Evolutionary conservation across 2,329 filamentous ascomycete species (phyloP).

Genomic region (Microdochium nivale): DNA sequence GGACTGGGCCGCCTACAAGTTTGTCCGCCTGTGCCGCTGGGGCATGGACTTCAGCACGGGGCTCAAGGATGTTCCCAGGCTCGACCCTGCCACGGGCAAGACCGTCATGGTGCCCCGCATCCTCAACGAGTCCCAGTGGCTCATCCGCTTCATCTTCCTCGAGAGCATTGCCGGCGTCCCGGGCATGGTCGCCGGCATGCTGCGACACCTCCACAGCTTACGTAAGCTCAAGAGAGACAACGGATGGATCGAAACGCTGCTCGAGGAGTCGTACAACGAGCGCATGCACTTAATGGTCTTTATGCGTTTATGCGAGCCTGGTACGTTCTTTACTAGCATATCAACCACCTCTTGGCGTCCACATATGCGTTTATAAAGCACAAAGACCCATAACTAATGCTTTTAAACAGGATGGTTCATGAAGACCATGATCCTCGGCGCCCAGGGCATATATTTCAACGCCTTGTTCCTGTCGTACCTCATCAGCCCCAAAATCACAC

Average conservation of each 20-base stretch:
- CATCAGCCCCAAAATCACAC: conserved; percentile 75
- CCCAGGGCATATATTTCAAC: conserved; percentile 97
- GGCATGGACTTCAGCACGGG: conserved; percentile 77
- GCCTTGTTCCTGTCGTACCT: conserved; percentile 84
- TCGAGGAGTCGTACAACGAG: conserved; percentile 89
- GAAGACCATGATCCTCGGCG: conserved; percentile 82
- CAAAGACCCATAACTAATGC: conserved; percentile 3
- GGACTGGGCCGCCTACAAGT: conserved; percentile 70
- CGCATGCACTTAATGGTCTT: conserved; percentile 91
- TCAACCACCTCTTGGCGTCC: background rate
- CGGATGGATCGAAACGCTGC: conserved; percentile 88
- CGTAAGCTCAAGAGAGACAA: conserved; percentile 85
- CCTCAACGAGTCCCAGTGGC: conserved; percentile 80
- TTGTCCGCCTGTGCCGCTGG: conserved; percentile 69
- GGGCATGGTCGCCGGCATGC: conserved; percentile 94
- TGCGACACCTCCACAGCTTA: conserved; percentile 79
- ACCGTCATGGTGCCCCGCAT: conserved; percentile 45
- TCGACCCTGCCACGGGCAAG: conserved; percentile 47
- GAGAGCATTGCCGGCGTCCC: conserved; percentile 93
- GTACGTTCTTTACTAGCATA: conserved; percentile 17
- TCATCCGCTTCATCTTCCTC: conserved; percentile 84
- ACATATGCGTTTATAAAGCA: background rate
- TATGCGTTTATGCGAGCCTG: conserved; percentile 80
- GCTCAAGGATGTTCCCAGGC: conserved; percentile 61
- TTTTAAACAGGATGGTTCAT: conserved; percentile 64